Base-by-base conservation (phyloP, 192 early-diverging fungal genomes). In the Backusella mclennaniae region DNA sequence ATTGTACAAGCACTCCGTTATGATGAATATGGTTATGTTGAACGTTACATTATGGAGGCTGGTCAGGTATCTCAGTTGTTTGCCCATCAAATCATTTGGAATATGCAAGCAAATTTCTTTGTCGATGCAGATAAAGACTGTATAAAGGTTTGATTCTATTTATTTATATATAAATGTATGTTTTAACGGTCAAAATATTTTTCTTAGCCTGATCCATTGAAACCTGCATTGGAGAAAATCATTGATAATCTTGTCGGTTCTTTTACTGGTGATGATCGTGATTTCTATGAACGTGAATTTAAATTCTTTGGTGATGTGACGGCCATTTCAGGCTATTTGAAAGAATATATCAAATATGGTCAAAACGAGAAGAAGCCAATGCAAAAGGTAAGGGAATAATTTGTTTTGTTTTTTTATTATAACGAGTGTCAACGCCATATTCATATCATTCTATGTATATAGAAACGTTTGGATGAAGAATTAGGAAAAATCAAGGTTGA, bases 1-100 rank as follows among this genome's bases (percentile, higher is more conserved):
- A 90, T 99, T 73, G 97, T 99, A 6, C 98, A 98, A 85, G 95
- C 96, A 7, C 86, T 99, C 46, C 93, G 97, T 23, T 87, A 94
- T 75, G 97, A 99, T 73, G 82, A 83, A 19, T 81, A 89, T 52
- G 97, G 98, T 19, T 99, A 99, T 84, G 91, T 97, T 17, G 96
- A 97, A 80, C 89, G 92, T 35, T 98, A 93, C 73, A 98, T 99
- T 66, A 84, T 99, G 79, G 92, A 93, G n/a, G 94, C 98, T 4
- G 98, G 95, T 12, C 89, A 91, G 77, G 92, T 94, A 7, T 98
- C 96, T 52, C 98, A 99, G 85, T 89, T 95, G 21, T 99, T 99
- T 90, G 97, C 98, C 19, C 98, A 99, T 84, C 98, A 99, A 87
- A 97, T 99, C 66, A 97, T 99, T 72, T 99, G 98, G 98, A 99